phyloP scores from a whole-genome alignment of 2,329 filamentous ascomycete genomes.

The Claviceps humidiphila region DNA sequence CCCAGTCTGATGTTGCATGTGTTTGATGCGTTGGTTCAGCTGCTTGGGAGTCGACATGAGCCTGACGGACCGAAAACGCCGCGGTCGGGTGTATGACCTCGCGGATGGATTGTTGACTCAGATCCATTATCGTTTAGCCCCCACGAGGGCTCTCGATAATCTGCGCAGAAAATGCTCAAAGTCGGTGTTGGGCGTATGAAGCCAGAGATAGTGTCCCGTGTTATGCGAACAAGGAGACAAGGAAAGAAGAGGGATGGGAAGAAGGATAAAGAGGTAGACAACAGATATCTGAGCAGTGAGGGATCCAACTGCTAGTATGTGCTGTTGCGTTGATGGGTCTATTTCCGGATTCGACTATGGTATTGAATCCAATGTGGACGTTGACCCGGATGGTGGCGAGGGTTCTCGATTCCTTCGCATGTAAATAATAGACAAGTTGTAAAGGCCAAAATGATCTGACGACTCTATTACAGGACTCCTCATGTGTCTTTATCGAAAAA shows the following conservation, averaged over 20 bases:
- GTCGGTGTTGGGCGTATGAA: neutral
- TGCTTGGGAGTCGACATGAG: neutral
- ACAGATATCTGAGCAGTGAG: neutral
- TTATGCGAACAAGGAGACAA: neutral
- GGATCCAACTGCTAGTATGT: neutral
- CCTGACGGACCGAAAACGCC: conserved; percentile 24
- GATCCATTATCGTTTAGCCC: conserved; percentile 30
- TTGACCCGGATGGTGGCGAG: neutral
- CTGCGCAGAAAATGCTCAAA: neutral
- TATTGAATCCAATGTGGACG: neutral
- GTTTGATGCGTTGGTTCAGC: conserved; percentile 1
- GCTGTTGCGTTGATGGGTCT: neutral
- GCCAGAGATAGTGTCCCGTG: neutral
- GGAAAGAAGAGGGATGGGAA: neutral
- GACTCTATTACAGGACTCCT: neutral
- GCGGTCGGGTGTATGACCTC: conserved; percentile 46
- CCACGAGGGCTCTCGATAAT: neutral
- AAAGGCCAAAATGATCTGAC: neutral
- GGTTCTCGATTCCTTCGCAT: neutral
- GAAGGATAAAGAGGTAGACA: neutral
- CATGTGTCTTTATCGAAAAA: conserved; percentile 1
- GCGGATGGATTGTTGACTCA: conserved; percentile 38
- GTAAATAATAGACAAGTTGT: neutral
- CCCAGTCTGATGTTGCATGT: conserved; percentile 23
- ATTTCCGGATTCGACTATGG: neutral